Evolutionary conservation across 169 alveolate species (phyloP).

Genomic region (Toxoplasma gondii): DNA sequence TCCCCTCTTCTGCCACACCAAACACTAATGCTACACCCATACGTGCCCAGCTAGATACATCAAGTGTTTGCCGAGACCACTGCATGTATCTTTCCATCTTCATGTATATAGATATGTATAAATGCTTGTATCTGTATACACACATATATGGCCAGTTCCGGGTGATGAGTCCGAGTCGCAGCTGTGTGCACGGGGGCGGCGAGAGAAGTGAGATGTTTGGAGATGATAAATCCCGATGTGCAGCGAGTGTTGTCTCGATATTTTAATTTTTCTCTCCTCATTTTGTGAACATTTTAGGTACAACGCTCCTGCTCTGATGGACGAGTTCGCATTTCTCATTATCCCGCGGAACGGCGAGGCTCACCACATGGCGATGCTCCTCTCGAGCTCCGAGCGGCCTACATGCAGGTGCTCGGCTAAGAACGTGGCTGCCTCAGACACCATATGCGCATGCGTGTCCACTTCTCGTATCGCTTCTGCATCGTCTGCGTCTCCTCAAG

Average conservation of each 20-base stretch:
- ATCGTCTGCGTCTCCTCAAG: background rate
- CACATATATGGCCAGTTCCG: too few species aligned
- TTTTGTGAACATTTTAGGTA: background rate
- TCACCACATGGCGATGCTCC: conserved; percentile 21
- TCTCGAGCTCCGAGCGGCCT: background rate
- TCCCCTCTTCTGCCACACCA: background rate
- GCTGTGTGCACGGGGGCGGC: too few species aligned
- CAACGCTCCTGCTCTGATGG: background rate
- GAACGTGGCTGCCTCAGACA: too few species aligned
- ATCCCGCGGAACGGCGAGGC: background rate
- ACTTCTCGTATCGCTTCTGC: background rate
- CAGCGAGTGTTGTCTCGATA: too few species aligned
- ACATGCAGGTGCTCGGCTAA: background rate
- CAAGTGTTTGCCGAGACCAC: too few species aligned
- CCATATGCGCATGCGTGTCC: too few species aligned
- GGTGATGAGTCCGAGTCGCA: too few species aligned
- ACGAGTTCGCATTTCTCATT: background rate
- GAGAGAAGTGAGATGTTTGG: too few species aligned
- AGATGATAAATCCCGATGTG: too few species aligned
- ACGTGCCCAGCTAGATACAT: background rate
- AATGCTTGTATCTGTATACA: background rate
- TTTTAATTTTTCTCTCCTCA: too few species aligned
- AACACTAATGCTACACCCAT: background rate
- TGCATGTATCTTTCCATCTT: background rate
- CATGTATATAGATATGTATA: background rate